phyloP scores from a whole-genome alignment of 2,329 filamentous ascomycete species.

The Onygenales sp. region DNA sequence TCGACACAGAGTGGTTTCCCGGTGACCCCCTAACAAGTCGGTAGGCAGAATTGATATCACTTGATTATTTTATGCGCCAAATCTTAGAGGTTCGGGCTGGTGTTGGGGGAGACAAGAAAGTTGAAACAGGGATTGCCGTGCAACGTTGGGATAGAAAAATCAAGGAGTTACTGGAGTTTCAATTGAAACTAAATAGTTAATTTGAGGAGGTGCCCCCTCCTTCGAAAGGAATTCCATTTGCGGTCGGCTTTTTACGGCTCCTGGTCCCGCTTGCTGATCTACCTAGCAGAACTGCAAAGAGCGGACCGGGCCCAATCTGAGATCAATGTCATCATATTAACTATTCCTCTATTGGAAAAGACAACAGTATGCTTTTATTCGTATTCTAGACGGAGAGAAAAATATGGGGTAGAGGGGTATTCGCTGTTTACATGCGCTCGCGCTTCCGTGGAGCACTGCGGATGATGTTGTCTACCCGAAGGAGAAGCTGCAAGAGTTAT shows the following conservation, averaged over 20 bases:
- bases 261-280: not conserved
- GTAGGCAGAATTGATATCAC: no score
- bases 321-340: not conserved
- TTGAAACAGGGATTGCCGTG: no score
- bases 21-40: no score
- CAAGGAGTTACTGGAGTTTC: no score
- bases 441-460: conserved; percentile 77
- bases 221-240: not conserved
- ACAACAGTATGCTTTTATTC: not conserved
- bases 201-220: not conserved
- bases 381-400: not conserved
- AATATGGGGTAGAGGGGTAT: not conserved
- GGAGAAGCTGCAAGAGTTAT: conserved; percentile 55
- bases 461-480: conserved; percentile 97
- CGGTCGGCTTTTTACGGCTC: no score
- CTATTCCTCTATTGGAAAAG: conserved; percentile 1
- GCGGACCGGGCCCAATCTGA: not conserved
- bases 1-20: no score
- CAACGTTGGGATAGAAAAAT: no score
- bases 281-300: not conserved
- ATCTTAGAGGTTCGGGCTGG: no score
- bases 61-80: no score
- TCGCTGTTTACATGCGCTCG: conserved; percentile 55
- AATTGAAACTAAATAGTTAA: not conserved
- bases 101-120: no score